Evolutionary conservation across 345 rosid species (phyloP), one percentile per base, ranked within the genome.

Genomic region (Rhodamnia rubescens): DNA sequence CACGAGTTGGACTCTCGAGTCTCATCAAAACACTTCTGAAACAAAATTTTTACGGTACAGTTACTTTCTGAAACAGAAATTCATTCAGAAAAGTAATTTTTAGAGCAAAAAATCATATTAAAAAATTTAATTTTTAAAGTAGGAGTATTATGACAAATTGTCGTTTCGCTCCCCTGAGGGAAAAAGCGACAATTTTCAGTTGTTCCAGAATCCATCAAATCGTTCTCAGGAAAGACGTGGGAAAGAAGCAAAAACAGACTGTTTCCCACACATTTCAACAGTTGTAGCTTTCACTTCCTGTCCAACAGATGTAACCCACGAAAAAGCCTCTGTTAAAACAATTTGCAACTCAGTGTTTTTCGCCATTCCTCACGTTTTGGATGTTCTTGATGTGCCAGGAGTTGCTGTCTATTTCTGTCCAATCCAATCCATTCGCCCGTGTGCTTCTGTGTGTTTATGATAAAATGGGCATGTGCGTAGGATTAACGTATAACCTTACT

Each of bases 161-260:
- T 6, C 4, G 20, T 36, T 47, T 36, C 80, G 24, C 36, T 69
- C 36, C 80, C 47, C 80, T 9, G 80, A 32, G 47, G 47, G 36
- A 69, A 36, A 69, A 36, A 69, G 24, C 74, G 84, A 88, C 87
- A 87, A 88, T 83, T 87, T 85, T 82, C 50, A 83, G 88, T 88
- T 86, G 84, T 55, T 83, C 84, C 88, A 89, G 93, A 92, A 89
- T 86, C 90, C 74, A 29, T 85, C 90, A 69, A 69, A 69, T 69
- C 47, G 18, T 13, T 18, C 80, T 69, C 26, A 69, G 80, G 80
- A 18, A 69, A 74, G 90, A 90, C 96, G 96, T 93, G 90, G 91
- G 90, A 88, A 83, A 90, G 90, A 93, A 92, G 96, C 91, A 93
- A 92, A 86, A 86, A 53, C 81, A 16, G 47, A 36, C 80, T 36